Evolutionary conservation across 2,329 filamentous ascomycete genomes (phyloP), one percentile per base, ranked within the genome.

Genomic region (Hortaea werneckii): DNA sequence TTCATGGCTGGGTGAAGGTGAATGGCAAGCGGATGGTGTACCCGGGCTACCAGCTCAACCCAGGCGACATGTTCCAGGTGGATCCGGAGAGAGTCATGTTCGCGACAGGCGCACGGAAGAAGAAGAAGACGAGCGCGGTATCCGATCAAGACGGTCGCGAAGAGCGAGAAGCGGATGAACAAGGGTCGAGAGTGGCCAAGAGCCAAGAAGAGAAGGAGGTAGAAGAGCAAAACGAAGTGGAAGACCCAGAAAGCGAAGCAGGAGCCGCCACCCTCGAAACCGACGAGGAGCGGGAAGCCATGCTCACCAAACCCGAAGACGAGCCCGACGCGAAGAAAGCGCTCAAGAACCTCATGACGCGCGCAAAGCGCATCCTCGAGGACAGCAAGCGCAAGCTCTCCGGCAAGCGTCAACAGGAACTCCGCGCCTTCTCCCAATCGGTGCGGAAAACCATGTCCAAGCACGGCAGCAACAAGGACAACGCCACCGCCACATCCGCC

Each of bases 21-120:
- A 98, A 98, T 71, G 92, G 92, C 52, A 88, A 94, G 69, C 89
- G 88, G 90, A 95, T 96, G 85, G 75, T 78, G 52, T 86, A 92
- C 62, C 89, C 92, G 6, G 85, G 87, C 45, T 98, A 98, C 66
- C 81, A 88, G 54, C 78, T 98, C 35, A 98, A 98, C 66, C 94
- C 92, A 2, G 92, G 92, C 56, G 92, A 98, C 65, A 87, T 98
- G 80, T 98, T 98, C 75, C 87, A 94, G 65, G 90, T 98, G 58
- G 85, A 95, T 13, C 76, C 85, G 32, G 87, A 95, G 35, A 80
- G 83, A 57, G 92, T 98, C 46, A 76, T 98, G 67, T 89, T 78
- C 59, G 90, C 87, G 30, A 95, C 89, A 1, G 92, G 92, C 48
- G 75, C 77, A 27, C 77, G 78, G 41, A 66, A 65, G 53, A 47